These are phyloP conservation scores for Venturia pyrina DNA, from an alignment of 2,329 filamentous ascomycete species.

Conservation along the genomic window DNA sequence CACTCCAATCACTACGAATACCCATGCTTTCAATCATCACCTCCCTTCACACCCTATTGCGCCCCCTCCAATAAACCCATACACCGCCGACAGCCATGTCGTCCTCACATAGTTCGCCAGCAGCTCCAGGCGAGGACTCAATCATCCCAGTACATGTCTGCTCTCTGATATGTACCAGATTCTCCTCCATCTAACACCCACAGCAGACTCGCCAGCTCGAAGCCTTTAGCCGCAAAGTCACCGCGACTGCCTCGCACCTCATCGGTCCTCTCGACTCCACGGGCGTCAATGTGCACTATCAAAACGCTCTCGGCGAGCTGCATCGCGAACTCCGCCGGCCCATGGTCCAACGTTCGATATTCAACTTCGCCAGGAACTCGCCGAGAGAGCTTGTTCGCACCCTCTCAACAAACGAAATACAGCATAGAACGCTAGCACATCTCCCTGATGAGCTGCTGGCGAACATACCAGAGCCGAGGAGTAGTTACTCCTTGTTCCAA, in stretches of 20 bases:
- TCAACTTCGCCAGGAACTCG: slow-evolving; percentile 80
- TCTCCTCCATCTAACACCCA: slow-evolving; percentile 3
- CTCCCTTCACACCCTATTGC: background rate
- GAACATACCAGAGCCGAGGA: slow-evolving; percentile 80
- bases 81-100: background rate
- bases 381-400: slow-evolving; percentile 91
- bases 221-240: slow-evolving; percentile 89
- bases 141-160: slow-evolving; percentile 9
- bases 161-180: background rate
- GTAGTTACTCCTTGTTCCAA: slow-evolving; percentile 87
- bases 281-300: slow-evolving; percentile 57
- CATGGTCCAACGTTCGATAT: slow-evolving; percentile 76
- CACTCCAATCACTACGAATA: too few relatives aligned
- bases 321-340: slow-evolving; percentile 82
- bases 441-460: slow-evolving; percentile 81
- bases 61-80: background rate
- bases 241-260: slow-evolving; percentile 82
- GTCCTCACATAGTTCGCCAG: background rate
- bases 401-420: slow-evolving; percentile 83
- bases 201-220: slow-evolving; percentile 74
- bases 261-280: slow-evolving; percentile 55
- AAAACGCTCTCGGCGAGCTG: slow-evolving; percentile 77
- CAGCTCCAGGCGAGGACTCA: slow-evolving; percentile 2
- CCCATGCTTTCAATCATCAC: too few relatives aligned
- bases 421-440: slow-evolving; percentile 81